Base-by-base conservation (phyloP, 805 yeast genomes). In the Metschnikowia amazonensis region DNA sequence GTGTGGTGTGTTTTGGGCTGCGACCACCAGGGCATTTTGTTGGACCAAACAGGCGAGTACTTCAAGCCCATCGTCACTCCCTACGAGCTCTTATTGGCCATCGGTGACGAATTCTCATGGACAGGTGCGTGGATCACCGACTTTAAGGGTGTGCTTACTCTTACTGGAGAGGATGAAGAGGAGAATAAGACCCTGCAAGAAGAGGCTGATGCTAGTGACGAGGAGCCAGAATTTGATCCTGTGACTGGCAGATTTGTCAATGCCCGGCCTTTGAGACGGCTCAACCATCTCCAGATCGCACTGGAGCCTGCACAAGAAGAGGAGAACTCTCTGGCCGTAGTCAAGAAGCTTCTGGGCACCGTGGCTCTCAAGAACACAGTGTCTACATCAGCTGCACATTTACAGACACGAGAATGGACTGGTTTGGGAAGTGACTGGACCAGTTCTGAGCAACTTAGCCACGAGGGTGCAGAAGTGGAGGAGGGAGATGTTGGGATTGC, bases 1-100 rank as follows among this genome's bases (percentile, higher is more conserved):
- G 76, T 87, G 18, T 94, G 99, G 98, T 90, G 95, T 59, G 79
- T 94, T 10, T 65, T 94, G 11, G 99, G 99, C 0, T 94, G 99
- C 63, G 89, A 95, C 9, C 89, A 89, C 56, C 90, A 95, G 43
- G 99, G 99, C 4, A 84, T 92, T 20, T 81, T 92, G 30, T 64
- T 94, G 11, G 96, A 92, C 62, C 80, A 82, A 46, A 70, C 69
- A 39, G 86, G 83, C 51, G 95, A 88, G 49, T 92, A 84, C 60
- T 88, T 80, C 69, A 89, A 84, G 63, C 98, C 98, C 0, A 86
- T 94, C 9, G 80, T 94, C 16, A 94, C 99, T 0, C 98, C 98
- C 0, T 92, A 87, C 64, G 99, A 94, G 63, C 69, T 94, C 33
- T 77, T 83, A 39, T 66, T 92, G 63, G 96, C 98, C 0, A 72